Evolutionary conservation across 2,329 filamentous ascomycete genomes (phyloP).

Genomic region (Neonectria sp.): DNA sequence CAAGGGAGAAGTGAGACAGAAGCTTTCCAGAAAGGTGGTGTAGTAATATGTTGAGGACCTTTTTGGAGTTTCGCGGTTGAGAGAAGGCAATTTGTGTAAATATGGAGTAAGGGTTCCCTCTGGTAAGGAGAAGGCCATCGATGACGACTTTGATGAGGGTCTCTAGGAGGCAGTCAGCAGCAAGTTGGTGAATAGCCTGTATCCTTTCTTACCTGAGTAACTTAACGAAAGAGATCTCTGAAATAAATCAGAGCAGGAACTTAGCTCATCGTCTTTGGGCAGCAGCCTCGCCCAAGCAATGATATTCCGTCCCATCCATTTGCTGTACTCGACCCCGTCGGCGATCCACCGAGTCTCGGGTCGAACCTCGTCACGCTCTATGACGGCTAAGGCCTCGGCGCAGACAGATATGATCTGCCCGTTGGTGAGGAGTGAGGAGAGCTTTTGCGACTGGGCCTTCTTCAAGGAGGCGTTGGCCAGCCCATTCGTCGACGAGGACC

Average conservation of each 20-base stretch:
- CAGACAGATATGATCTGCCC: conserved; percentile 66
- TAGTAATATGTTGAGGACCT: conserved; percentile 47
- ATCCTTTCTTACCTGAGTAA: conserved; percentile 72
- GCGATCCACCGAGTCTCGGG: conserved; percentile 70
- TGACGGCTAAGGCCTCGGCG: conserved; percentile 69
- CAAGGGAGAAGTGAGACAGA: conserved; percentile 55
- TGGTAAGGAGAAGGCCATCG: conserved; percentile 55
- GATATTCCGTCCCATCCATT: conserved; percentile 81
- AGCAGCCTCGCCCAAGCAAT: conserved; percentile 57
- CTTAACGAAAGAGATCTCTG: conserved; percentile 78
- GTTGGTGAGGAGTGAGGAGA: conserved; percentile 63
- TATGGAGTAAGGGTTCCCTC: conserved; percentile 30
- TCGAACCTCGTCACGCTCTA: conserved; percentile 54
- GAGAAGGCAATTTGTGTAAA: conserved; percentile 52
- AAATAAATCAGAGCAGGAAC: conserved; percentile 63
- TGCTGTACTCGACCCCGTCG: conserved; percentile 74
- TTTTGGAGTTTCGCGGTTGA: conserved; percentile 47
- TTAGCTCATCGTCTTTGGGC: conserved; percentile 54
- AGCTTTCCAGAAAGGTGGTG: conserved; percentile 62
- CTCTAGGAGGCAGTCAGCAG: conserved; percentile 52
- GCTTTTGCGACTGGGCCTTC: conserved; percentile 52
- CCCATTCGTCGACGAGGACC: conserved; percentile 51
- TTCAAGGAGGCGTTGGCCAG: conserved; percentile 45
- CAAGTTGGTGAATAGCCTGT: not conserved
- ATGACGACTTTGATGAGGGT: conserved; percentile 55